Base-by-base conservation (phyloP, 2,329 filamentous ascomycete genomes). In the Neoascochyta sp. region DNA sequence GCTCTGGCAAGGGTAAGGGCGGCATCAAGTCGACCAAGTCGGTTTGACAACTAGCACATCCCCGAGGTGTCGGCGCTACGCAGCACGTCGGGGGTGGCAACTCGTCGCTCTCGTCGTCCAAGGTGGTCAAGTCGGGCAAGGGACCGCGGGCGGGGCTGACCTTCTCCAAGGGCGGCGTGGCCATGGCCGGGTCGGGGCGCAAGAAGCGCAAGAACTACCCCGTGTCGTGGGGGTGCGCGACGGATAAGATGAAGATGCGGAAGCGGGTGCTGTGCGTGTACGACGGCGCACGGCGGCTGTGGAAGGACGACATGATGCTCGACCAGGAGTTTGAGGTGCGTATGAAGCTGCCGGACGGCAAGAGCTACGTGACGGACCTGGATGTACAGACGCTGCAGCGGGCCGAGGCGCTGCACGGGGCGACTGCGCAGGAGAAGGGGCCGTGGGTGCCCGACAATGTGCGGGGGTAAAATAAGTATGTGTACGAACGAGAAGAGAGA, bases 301-400 rank as follows among this genome's bases (percentile, higher is more conserved):
- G 86, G 76, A 96, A 96, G 70, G 92, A 98, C 59, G 92, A 98
- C 66, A 92, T 96, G 87, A 94, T 95, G 88, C 80, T 98, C 27
- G 87, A 89, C 49, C 88, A 85, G 10, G 88, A 95, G 51, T 89
- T 92, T 54, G 92, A 98, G 66, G 87, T 96, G 20, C 86, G 90
- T 55, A 74, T 95, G 62, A 80, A 80, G 63, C 74, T 95, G 39
- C 54, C 56, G 1, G 59, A 58, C 11, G 76, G 76, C 14, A 83
- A 86, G 55, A 78, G 78, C 54, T 96, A 94, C 59, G 81, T 95
- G 21, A 96, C 90, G 5, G 92, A 96, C 57, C 73, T 98, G 24
- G 92, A 96, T 56, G 78, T 95, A 28, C 83, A 92, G 68, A 95
- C 89, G 2, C 64, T 96, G 58, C 83, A 84, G 62, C 78, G 90